Evolutionary conservation across 371 early-diverging fungal species (phyloP).

Genomic region (Lichtheimia ornata): DNA sequence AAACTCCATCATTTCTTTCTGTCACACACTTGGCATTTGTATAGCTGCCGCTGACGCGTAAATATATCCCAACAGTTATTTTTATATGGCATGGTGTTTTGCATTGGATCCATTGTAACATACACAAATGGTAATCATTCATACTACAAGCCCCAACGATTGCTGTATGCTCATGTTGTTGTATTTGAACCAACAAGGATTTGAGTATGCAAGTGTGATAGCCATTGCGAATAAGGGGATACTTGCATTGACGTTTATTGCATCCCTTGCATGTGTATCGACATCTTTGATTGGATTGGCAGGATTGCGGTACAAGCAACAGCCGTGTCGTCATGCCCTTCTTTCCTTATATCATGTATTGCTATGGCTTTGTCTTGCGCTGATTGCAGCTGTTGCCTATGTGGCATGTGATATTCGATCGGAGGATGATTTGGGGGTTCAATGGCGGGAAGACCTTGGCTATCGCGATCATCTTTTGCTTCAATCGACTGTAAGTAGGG

Average conservation of each 20-base stretch:
- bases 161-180: neutral
- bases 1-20: slow-evolving; percentile 17
- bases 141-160: neutral
- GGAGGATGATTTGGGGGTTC: neutral
- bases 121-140: slow-evolving; percentile 14
- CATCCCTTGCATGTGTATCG: slow-evolving; percentile 16
- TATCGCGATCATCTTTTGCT: neutral
- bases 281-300: slow-evolving; percentile 24
- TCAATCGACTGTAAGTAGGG: neutral
- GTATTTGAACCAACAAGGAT: slow-evolving; percentile 10
- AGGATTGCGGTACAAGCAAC: slow-evolving; percentile 16
- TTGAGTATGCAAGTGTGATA: slow-evolving; percentile 17
- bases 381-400: slow-evolving; percentile 25
- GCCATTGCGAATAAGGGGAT: slow-evolving; percentile 18
- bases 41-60: neutral
- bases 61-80: neutral
- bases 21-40: slow-evolving; percentile 13
- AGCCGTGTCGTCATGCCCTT: slow-evolving; percentile 9
- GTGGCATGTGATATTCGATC: neutral
- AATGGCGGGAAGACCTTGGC: neutral
- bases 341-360: slow-evolving; percentile 20
- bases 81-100: slow-evolving; percentile 17
- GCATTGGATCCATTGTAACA: slow-evolving; percentile 15
- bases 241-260: slow-evolving; percentile 16
- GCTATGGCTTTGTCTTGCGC: slow-evolving; percentile 31